Evolutionary conservation across 352 stramenopile genomes (phyloP), one percentile per base, ranked within the genome.

Genomic region (Blastocystis sp.): DNA sequence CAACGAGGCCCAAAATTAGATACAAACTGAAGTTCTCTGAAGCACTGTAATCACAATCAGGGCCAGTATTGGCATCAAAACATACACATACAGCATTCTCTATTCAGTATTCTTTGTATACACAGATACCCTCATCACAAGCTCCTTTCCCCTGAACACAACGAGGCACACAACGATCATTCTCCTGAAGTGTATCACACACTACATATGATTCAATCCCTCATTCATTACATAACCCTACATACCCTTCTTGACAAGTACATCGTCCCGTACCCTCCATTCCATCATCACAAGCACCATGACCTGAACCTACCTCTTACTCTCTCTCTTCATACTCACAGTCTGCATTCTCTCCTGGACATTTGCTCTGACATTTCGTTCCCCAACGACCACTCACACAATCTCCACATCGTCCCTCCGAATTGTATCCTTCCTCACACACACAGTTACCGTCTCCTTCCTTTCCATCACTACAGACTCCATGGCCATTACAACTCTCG

Each of bases 391-490:
- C 71, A 29, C 14, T 29, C 29, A 65, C 3, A 42, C 71, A 83
- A 32, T 83, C 71, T 9, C 21, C 27, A 43, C 92, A 95, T 6
- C 92, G 90, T 29, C 90, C 93, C 59, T 91, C 91, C 24, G 90
- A 75, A 1, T 92, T 93, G 73, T 94, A 95, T 0, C 92, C 92
- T 90, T 94, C 92, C 61, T 94, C 91, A 73, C 92, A 95, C 66
- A 94, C 91, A 75, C 92, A 95, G 7, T 65, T 73, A 43, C 92
- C 92, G 42, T 95, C 92, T 12, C 92, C 92, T 0, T 42, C 58
- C 3, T 89, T 88, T 37, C 91, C 91, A 58, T 94, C 92, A 88
- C 94, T 93, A 86, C 92, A 95, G 21, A 89, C 89, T 1, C 92
- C 92, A 56, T 94, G 92, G 43, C 89, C 93, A 86, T 95, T 94